phyloP scores from a whole-genome alignment of 257 asterid species.

The Rauvolfia tetraphylla region DNA sequence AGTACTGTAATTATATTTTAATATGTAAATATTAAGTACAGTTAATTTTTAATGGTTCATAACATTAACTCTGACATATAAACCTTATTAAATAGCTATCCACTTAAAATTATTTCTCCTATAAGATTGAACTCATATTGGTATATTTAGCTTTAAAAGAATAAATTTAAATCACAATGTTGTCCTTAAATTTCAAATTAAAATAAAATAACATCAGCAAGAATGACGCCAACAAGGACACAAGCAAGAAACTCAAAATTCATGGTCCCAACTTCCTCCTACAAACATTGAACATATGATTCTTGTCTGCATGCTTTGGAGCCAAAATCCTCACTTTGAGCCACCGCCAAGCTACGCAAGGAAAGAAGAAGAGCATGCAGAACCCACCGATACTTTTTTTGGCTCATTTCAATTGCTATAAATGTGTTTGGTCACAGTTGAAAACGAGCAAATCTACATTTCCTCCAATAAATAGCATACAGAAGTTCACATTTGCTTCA shows the following conservation, averaged over 20 bases:
- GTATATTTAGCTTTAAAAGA: no score
- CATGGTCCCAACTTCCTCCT: constrained; percentile 1
- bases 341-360: not conserved
- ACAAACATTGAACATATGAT: not conserved
- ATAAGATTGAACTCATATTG: no score
- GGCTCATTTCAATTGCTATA: not conserved
- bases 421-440: constrained; percentile 2
- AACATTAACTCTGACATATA: no score
- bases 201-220: not conserved
- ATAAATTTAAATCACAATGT: no score
- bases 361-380: not conserved
- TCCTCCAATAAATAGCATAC: not conserved
- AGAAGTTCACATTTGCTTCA: not conserved
- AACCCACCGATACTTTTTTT: not conserved
- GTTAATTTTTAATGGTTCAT: no score
- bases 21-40: no score
- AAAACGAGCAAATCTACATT: not conserved
- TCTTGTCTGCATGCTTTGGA: not conserved
- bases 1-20: no score
- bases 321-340: not conserved
- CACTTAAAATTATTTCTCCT: no score
- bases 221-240: not conserved
- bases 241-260: no score
- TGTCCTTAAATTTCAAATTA: not conserved
- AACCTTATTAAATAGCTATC: no score